These are phyloP conservation scores for Pestalotiopsis sp. DNA, from an alignment of 2,329 filamentous ascomycete species.

Conservation along the genomic window DNA sequence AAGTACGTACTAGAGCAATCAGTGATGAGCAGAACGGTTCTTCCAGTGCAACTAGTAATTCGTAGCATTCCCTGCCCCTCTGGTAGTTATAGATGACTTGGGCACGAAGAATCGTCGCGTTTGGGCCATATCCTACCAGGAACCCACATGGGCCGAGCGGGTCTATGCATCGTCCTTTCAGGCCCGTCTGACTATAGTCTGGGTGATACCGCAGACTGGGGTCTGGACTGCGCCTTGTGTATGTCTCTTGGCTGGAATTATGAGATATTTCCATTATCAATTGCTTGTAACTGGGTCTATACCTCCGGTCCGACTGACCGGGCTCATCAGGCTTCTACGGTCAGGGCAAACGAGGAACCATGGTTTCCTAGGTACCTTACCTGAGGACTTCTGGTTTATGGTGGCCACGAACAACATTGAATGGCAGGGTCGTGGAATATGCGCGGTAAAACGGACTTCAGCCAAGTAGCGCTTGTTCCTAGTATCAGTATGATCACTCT, in stretches of 20 bases:
- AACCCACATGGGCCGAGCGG: background rate
- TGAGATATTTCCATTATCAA: background rate
- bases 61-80: background rate
- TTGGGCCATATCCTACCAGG: conserved; percentile 1
- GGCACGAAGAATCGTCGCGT: conserved; percentile 9
- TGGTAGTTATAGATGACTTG: conserved; percentile 6
- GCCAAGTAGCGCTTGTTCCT: background rate
- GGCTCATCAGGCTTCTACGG: background rate
- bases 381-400: background rate
- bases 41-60: conserved; percentile 1
- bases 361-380: background rate
- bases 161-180: background rate
- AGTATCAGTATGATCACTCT: background rate
- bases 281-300: background rate
- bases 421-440: background rate
- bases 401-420: background rate
- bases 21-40: conserved; percentile 9
- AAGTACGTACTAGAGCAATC: background rate
- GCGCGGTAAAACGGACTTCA: background rate
- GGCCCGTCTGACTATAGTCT: background rate
- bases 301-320: background rate
- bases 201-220: background rate
- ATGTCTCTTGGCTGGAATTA: background rate
- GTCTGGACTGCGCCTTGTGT: background rate
- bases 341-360: background rate